These are phyloP conservation scores for Sphagnum tenellum DNA, from an alignment of 225 moss, liverwort and hornwort species.

Conservation along the genomic window DNA sequence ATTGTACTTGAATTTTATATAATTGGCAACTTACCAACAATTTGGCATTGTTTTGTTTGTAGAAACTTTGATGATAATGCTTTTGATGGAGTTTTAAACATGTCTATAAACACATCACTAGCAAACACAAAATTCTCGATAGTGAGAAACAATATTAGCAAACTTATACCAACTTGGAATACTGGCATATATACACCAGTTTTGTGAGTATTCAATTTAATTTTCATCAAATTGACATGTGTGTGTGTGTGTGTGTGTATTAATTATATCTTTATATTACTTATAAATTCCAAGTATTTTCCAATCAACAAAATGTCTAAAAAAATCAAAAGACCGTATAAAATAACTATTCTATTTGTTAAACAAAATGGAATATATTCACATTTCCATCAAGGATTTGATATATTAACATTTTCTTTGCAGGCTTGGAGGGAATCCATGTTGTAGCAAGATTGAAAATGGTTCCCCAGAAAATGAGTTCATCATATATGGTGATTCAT, in stretches of 20 bases:
- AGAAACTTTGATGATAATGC: constrained; percentile 1
- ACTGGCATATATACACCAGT: background rate
- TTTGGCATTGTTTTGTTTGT: background rate
- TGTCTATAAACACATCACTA: background rate
- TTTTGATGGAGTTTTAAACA: background rate
- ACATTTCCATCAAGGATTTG: too few species aligned
- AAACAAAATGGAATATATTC: too few species aligned
- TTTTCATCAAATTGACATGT: background rate
- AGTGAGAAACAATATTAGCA: constrained; percentile 1
- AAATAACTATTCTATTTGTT: too few species aligned
- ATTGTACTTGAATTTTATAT: too few species aligned
- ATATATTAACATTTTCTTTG: background rate
- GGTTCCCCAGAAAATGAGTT: too few species aligned
- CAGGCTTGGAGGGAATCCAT: constrained; percentile 5
- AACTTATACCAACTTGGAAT: background rate
- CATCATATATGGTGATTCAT: too few species aligned
- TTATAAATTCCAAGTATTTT: too few species aligned
- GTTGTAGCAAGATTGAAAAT: background rate
- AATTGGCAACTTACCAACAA: too few species aligned
- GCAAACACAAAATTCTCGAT: background rate
- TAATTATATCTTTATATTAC: too few species aligned
- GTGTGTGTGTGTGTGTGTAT: too few species aligned
- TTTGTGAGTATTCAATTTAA: background rate
- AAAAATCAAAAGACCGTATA: too few species aligned
- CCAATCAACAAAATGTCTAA: too few species aligned